Evolutionary conservation across 225 moss, liverwort and hornwort species (phyloP), one percentile per base, ranked within the genome.

Genomic region (Asterella californica): DNA sequence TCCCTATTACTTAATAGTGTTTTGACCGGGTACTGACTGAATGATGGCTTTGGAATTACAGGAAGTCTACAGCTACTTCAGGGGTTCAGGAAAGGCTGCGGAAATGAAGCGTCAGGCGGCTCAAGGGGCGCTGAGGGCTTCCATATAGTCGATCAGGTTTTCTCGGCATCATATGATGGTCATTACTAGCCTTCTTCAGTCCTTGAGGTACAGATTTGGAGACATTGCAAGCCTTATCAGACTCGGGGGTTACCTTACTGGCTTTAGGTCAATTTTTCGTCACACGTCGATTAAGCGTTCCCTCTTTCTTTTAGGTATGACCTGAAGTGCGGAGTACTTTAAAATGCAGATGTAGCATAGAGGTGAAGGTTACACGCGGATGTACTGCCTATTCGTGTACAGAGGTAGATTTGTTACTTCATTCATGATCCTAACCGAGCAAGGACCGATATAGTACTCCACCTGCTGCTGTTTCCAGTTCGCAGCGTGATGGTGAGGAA

Each of bases 41-140:
- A 9, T 46, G 18, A 45, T 62, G 67, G 6, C 22, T 42, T 50
- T 48, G 74, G 75, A 69, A 75, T 29, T 81, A 49, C 96, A 94
- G 96, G 81, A 90, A 89, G 96, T 96, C 24, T 94, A 91, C 79
- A 70, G 42, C 67, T 96, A 96, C 85, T 94, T 96, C 57, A 90
- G 96, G 83, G 96, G 96, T 79, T 92, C 94, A 65, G 96, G 96
- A 64, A 90, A 91, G 83, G 91, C 88, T 71, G 94, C 94, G 36
- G 92, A 96, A 77, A 84, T 91, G 74, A 94, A 81, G 90, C 92
- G 92, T 42, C 87, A 92, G 83, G 94, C 90, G 79, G 91, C 89
- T 15, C 89, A 89, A 82, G 81, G 87, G 82, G 92, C 92, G 60
- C 85, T 97, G 62, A 93, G 94, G 88, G 89, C 96, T 59, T 79